Base-by-base conservation (phyloP, 148 eudicot genomes). In the Vaccinium myrtillus region DNA sequence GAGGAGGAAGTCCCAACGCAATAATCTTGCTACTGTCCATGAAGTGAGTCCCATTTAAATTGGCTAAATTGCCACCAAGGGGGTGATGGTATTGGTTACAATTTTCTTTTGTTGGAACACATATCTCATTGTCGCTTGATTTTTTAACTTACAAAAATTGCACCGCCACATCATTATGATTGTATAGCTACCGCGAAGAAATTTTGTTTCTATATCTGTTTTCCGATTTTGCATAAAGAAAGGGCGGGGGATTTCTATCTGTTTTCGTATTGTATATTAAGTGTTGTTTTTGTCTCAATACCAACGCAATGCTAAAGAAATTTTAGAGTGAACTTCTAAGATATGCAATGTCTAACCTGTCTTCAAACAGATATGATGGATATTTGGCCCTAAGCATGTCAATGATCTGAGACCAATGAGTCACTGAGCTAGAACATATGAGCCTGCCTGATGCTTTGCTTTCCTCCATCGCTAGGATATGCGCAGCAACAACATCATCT, bases 391-490 rank as follows among this genome's bases (percentile, higher is more conserved):
- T 91, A 25, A 94, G 90, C 99, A 93, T 92, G 69, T 91, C 87
- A 80, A 93, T 92, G 88, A 96, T 92, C 80, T 96, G 90, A 25
- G 99, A 92, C 94, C 92, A 93, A 82, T 96, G 98, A 87, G 95
- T 95, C 46, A 96, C 99, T 79, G 94, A 50, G 88, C 89, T 80
- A 61, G 99, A 96, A 86, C 99, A 96, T 73, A 96, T 82, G 2
- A 94, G 88, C 84, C 99, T 91, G 46, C 99, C 99, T 15, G 95
- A 86, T 74, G 95, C 94, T 81, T 85, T 80, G 7, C 81, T 89
- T 84, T 94, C 90, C 88, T 92, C 99, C 99, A 96, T 96, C 54
- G 95, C 99, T 82, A 96, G 83, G 10, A 94, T 90, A 75, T 94
- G 98, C 50, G 95, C 95, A 82, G 89, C 87, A 71, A 93, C 86